A percentile compares a stretch with the other conserved stretches of the same genome.
Evolutionary conservation across 192 early-diverging fungal species (phyloP).

Genomic region (Cladochytrium replicatum): DNA sequence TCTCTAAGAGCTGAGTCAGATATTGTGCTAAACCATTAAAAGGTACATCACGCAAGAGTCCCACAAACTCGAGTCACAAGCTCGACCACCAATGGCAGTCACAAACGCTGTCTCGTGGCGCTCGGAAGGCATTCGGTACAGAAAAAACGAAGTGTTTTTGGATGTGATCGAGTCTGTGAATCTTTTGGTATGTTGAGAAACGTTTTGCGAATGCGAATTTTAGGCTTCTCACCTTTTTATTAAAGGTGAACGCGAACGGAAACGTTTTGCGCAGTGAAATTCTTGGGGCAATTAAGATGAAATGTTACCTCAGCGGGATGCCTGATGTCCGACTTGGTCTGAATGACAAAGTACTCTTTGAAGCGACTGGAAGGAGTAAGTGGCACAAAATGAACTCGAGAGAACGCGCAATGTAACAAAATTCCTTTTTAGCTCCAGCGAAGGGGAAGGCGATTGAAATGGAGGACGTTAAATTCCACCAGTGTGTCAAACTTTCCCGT

Average conservation of each 20-base stretch:
- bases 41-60: conserved; percentile 97
- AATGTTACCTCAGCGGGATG: conserved; percentile 91
- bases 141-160: conserved; percentile 98
- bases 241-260: conserved; percentile 54
- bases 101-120: conserved; percentile 95
- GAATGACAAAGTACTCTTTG: conserved; percentile 96
- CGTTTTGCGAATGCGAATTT: conserved; percentile 57
- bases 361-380: conserved; percentile 70
- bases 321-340: conserved; percentile 95
- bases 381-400: conserved; percentile 45
- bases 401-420: neutral
- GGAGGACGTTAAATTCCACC: conserved; percentile 98
- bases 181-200: conserved; percentile 55
- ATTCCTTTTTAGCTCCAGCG: conserved; percentile 9
- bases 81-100: conserved; percentile 70
- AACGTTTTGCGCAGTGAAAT: conserved; percentile 88
- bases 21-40: conserved; percentile 70
- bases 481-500: conserved; percentile 88
- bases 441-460: conserved; percentile 70
- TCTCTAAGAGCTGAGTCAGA: conserved; percentile 74
- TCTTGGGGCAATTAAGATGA: conserved; percentile 86
- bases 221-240: conserved; percentile 29
- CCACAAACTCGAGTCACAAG: conserved; percentile 84
- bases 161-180: conserved; percentile 99
- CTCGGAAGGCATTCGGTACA: conserved; percentile 83